Evolutionary conservation across 768 basidiomycete genomes (phyloP).

Genomic region (Mycena sanguinolenta): DNA sequence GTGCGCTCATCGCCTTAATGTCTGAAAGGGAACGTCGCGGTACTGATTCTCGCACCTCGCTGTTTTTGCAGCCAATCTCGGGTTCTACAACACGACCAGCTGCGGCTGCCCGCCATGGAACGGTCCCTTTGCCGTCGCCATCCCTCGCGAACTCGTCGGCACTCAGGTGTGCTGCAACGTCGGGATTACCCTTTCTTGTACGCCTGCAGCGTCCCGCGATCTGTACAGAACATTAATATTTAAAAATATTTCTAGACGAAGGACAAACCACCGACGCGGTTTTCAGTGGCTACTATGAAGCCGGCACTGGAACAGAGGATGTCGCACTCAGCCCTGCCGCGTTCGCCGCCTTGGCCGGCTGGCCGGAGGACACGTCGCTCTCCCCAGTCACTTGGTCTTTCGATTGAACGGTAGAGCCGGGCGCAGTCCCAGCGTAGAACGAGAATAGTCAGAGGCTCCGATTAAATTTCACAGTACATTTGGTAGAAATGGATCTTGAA

Average conservation of each 20-base stretch:
- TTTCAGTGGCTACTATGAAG: constrained; percentile 18
- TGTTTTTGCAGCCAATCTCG: constrained; percentile 4
- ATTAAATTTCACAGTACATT: no score
- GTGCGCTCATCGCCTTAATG: background rate
- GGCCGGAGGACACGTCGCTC: background rate
- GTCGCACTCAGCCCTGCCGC: constrained; percentile 13
- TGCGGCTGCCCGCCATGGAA: constrained; percentile 16
- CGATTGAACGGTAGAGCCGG: background rate
- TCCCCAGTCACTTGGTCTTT: constrained; percentile 22
- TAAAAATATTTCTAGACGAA: background rate
- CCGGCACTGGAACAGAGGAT: constrained; percentile 13
- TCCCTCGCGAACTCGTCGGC: constrained; percentile 9
- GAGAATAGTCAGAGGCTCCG: no score
- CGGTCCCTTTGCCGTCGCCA: constrained; percentile 16
- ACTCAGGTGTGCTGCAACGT: constrained; percentile 18
- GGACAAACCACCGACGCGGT: constrained; percentile 11
- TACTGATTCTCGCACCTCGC: background rate
- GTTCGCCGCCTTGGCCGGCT: background rate
- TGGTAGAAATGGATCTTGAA: no score
- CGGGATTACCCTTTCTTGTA: constrained; percentile 7
- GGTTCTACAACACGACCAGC: constrained; percentile 3
- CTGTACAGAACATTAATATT: background rate
- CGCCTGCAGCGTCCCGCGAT: background rate
- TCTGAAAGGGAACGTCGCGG: background rate
- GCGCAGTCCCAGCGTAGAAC: no score